A percentile compares a stretch with the other conserved stretches of the same genome.
These are phyloP conservation scores for Dactylellina parvicollis DNA, from an alignment of 2,329 filamentous ascomycete species.

Conservation along the genomic window DNA sequence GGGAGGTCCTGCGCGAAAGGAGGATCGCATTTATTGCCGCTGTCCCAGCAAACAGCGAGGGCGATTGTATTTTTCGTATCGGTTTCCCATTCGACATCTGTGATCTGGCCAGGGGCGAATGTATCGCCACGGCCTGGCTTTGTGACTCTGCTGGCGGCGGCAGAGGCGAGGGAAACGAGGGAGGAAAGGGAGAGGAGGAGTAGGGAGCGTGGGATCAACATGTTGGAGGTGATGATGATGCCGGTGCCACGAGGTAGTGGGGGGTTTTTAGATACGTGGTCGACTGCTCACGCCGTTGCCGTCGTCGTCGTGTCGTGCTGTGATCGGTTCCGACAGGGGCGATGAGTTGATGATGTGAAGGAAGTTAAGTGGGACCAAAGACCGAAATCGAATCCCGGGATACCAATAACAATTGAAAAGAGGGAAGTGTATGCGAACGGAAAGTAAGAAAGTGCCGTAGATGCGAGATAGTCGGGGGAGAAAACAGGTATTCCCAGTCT, in stretches of 20 bases:
- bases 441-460: slow-evolving; percentile 9
- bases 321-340: slow-evolving; percentile 5
- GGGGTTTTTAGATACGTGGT: neutral
- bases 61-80: neutral
- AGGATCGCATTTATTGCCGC: neutral
- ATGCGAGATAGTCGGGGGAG: slow-evolving; percentile 24
- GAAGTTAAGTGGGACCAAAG: slow-evolving; percentile 13
- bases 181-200: slow-evolving; percentile 28
- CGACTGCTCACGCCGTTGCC: neutral
- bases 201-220: slow-evolving; percentile 31
- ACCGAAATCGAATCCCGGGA: slow-evolving; percentile 25
- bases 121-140: slow-evolving; percentile 4
- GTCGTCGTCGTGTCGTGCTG: neutral
- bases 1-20: neutral
- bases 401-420: slow-evolving; percentile 4
- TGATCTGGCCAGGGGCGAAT: slow-evolving; percentile 10
- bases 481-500: slow-evolving; percentile 11
- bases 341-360: neutral
- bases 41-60: slow-evolving; percentile 10
- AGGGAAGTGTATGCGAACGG: slow-evolving; percentile 20
- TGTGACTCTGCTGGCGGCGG: slow-evolving; percentile 10
- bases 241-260: neutral
- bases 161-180: slow-evolving; percentile 19
- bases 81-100: slow-evolving; percentile 23
- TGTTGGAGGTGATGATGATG: slow-evolving; percentile 5